phyloP scores from a whole-genome alignment of 2,329 filamentous ascomycete species.

The Fusarium burgessii region DNA sequence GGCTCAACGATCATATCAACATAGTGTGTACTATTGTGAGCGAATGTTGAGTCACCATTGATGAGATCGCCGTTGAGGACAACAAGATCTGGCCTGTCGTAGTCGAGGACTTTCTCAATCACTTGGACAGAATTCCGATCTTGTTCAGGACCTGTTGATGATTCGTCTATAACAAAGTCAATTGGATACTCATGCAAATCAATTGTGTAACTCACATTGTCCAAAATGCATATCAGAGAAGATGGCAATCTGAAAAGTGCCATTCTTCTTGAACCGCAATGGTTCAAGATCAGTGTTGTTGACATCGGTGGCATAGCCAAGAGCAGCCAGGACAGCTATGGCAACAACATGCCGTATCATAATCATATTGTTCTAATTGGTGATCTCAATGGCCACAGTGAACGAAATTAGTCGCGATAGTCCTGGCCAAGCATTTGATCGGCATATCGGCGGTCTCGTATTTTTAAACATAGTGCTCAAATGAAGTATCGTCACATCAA shows the following conservation, averaged over 20 bases:
- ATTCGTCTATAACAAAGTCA: slow-evolving; percentile 28
- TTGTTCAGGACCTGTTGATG: slow-evolving; percentile 55
- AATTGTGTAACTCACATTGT: slow-evolving; percentile 25
- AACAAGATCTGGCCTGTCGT: slow-evolving; percentile 69
- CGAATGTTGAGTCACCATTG: slow-evolving; percentile 72
- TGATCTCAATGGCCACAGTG: background rate
- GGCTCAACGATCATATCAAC: slow-evolving; percentile 70
- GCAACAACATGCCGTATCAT: slow-evolving; percentile 4
- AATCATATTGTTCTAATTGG: background rate
- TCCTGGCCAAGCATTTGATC: background rate
- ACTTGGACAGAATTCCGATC: slow-evolving; percentile 69
- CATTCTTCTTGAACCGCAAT: slow-evolving; percentile 33
- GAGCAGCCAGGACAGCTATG: slow-evolving; percentile 5
- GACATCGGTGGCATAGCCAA: slow-evolving; percentile 10
- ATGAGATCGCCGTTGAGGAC: slow-evolving; percentile 80
- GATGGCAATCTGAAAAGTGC: slow-evolving; percentile 41
- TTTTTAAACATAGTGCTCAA: slow-evolving; percentile 18
- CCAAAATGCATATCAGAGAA: slow-evolving; percentile 45
- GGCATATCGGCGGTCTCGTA: background rate
- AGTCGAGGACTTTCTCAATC: slow-evolving; percentile 68
- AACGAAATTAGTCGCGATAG: background rate
- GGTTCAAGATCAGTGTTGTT: slow-evolving; percentile 33
- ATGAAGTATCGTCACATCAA: slow-evolving; percentile 14
- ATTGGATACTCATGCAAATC: background rate
- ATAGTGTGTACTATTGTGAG: slow-evolving; percentile 66